These are phyloP conservation scores for Oryza nivara DNA, from an alignment of 176 grass and related monocot genomes.

Conservation along the genomic window DNA sequence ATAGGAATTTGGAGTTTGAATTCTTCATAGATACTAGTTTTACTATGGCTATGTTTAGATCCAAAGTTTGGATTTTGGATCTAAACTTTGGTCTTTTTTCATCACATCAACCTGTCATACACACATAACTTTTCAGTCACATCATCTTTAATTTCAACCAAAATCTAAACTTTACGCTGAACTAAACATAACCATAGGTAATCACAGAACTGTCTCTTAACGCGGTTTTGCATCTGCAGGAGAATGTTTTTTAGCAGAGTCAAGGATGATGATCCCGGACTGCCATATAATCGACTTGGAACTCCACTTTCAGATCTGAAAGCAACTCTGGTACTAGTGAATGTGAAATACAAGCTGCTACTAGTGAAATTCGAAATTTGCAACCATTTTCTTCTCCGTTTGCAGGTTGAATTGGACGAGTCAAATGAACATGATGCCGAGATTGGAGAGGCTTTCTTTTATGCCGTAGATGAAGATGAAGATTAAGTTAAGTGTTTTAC, in stretches of 20 bases:
- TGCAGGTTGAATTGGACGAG: too few species aligned
- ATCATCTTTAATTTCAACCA: too few species aligned
- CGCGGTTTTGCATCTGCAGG: constrained; percentile 39
- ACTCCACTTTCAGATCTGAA: constrained; percentile 74
- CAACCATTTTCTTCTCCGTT: not conserved
- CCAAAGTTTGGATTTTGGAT: too few species aligned
- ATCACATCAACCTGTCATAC: too few species aligned
- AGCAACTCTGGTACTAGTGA: constrained; percentile 59
- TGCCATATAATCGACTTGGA: constrained; percentile 84
- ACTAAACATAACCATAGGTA: not conserved
- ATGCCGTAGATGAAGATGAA: too few species aligned
- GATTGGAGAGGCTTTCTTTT: too few species aligned
- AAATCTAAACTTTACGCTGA: too few species aligned
- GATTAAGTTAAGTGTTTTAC: too few species aligned
- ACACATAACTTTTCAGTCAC: too few species aligned
- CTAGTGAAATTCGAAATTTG: not conserved
- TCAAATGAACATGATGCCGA: too few species aligned
- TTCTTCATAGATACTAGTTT: not conserved
- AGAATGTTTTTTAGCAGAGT: constrained; percentile 93
- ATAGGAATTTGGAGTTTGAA: not conserved
- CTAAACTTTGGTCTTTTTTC: too few species aligned
- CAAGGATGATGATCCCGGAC: constrained; percentile 91
- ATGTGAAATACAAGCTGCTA: not conserved
- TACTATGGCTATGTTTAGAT: not conserved
- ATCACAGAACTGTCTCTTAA: constrained; percentile 5